Conservation (phyloP, 2,329 filamentous ascomycete species). For the Chrysosporium queenslandicum region DNA sequence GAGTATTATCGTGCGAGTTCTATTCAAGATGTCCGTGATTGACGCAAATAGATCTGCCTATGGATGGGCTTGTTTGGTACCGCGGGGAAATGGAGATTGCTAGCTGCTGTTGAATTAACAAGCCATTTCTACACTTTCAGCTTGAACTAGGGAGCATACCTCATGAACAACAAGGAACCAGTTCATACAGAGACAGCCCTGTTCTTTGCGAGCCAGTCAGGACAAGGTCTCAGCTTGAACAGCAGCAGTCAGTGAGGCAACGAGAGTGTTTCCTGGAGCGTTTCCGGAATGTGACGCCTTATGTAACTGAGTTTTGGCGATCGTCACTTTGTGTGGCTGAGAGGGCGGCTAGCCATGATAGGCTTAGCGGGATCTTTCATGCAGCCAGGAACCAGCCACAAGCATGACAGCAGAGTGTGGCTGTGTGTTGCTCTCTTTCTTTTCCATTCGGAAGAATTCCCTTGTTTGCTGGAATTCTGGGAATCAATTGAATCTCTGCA, state of each 20-base stretch:
- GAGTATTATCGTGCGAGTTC: too few relatives aligned
- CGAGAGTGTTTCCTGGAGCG: conserved; percentile 1
- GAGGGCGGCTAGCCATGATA: background rate
- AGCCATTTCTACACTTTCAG: background rate
- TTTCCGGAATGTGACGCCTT: background rate
- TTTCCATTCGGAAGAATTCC: too few relatives aligned
- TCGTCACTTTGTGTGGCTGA: conserved; percentile 11
- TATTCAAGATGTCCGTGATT: background rate
- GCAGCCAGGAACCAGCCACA: background rate
- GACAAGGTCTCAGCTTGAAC: background rate
- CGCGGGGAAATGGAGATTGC: background rate
- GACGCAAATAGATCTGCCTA: background rate
- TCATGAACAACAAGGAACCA: background rate
- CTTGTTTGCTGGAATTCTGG: too few relatives aligned
- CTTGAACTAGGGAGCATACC: background rate
- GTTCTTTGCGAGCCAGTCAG: background rate
- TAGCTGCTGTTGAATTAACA: conserved; percentile 3
- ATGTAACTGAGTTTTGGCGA: background rate
- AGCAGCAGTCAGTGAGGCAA: background rate
- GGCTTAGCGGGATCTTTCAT: background rate
- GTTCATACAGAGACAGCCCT: background rate
- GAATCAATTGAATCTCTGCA: too few relatives aligned
- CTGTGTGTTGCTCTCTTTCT: conserved; percentile 1
- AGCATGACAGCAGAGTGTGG: background rate
- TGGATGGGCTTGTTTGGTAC: background rate